Evolutionary conservation across 805 yeast species (phyloP).

Genomic region (Monosporozyma servazzii): DNA sequence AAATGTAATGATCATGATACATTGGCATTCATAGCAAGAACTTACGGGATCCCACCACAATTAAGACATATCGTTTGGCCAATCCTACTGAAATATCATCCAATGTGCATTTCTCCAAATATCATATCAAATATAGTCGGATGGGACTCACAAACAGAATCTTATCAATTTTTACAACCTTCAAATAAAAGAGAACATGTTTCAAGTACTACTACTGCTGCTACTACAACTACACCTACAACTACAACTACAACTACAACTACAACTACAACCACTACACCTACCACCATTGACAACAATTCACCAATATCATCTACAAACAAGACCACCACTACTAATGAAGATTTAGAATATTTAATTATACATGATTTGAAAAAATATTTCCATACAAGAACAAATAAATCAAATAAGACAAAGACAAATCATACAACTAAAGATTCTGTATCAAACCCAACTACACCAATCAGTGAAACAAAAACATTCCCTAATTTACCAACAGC

Average conservation of each 20-base stretch:
- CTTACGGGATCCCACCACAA: constrained; percentile 76
- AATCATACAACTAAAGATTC: not conserved
- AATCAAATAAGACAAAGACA: not conserved
- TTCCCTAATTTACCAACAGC: not conserved
- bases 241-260: not conserved
- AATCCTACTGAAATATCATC: constrained; percentile 66
- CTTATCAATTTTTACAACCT: constrained; percentile 3
- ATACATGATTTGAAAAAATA: constrained; percentile 53
- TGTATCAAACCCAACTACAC: not conserved
- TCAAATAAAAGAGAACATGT: not conserved
- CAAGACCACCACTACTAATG: constrained; percentile 1
- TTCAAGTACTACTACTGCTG: no score
- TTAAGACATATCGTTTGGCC: constrained; percentile 82
- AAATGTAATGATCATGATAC: constrained; percentile 58
- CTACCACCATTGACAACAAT: not conserved
- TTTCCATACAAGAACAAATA: constrained; percentile 30
- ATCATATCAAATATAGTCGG: constrained; percentile 45
- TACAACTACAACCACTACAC: not conserved
- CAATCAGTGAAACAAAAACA: not conserved
- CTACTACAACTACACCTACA: no score
- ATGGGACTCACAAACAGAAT: constrained; percentile 19
- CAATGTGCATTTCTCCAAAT: constrained; percentile 71
- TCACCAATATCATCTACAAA: not conserved
- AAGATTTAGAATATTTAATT: constrained; percentile 32
- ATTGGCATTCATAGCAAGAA: constrained; percentile 71